Conservation (phyloP, 371 early-diverging fungal genomes). For the Mucor piriformis region DNA sequence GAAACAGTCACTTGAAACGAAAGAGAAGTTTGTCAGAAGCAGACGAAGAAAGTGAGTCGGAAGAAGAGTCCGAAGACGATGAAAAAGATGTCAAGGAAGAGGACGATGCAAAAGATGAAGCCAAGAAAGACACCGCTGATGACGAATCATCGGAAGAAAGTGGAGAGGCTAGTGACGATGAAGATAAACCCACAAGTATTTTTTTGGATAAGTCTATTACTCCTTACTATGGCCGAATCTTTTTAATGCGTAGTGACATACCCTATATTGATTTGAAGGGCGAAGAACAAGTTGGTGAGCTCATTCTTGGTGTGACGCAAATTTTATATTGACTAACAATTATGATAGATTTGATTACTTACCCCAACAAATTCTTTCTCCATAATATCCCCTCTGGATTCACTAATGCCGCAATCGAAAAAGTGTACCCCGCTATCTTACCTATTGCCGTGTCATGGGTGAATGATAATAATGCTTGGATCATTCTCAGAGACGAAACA, state of each 20-base stretch:
- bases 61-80: not conserved
- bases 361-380: conserved; percentile 43
- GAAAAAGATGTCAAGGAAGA: not conserved
- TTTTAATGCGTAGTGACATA: conserved; percentile 51
- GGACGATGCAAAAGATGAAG: conserved; percentile 3
- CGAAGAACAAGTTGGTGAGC: conserved; percentile 35
- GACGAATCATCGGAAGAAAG: not conserved
- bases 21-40: conserved; percentile 4
- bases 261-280: conserved; percentile 53
- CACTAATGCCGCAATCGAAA: conserved; percentile 40
- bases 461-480: conserved; percentile 46
- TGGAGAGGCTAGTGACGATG: conserved; percentile 24
- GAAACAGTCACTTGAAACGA: not conserved
- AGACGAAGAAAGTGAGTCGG: not conserved
- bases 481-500: conserved; percentile 41
- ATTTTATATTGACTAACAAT: not conserved
- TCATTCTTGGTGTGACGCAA: not conserved
- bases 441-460: conserved; percentile 51
- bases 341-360: conserved; percentile 27
- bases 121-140: not conserved
- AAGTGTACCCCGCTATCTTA: conserved; percentile 41
- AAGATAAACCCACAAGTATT: conserved; percentile 25
- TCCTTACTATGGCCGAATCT: conserved; percentile 50
- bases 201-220: conserved; percentile 21
- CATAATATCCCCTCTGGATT: conserved; percentile 48